Conservation (phyloP, 2,329 filamentous ascomycete genomes). For the Pezizomycotina sp. region DNA sequence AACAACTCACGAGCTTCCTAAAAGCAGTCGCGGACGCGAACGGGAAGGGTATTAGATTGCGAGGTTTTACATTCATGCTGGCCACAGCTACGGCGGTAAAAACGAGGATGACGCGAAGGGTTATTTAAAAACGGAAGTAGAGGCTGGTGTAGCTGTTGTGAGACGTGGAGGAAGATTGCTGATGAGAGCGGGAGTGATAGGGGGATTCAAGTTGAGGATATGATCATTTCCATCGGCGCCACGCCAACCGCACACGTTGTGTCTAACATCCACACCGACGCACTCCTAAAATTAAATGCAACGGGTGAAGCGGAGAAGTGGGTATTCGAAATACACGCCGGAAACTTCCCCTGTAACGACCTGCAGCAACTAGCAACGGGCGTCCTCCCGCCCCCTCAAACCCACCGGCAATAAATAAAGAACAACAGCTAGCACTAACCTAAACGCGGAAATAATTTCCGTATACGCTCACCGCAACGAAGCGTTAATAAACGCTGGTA, state of each 20-base stretch:
- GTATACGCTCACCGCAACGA: conserved; percentile 50
- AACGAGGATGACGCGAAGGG: conserved; percentile 42
- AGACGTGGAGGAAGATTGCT: conserved; percentile 21
- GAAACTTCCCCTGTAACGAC: conserved; percentile 60
- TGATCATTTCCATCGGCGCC: conserved; percentile 52
- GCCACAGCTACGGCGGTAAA: conserved; percentile 48
- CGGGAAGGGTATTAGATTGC: conserved; percentile 26
- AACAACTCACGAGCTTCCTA: conserved; percentile 35
- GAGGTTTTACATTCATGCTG: conserved; percentile 59
- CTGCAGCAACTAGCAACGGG: conserved; percentile 63
- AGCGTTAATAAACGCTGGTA: conserved; percentile 51
- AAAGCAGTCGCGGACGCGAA: conserved; percentile 20
- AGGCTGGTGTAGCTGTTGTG: conserved; percentile 36
- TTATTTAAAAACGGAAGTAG: conserved; percentile 44
- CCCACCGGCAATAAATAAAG: conserved; percentile 32
- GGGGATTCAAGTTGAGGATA: too few species aligned
- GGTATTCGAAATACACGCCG: conserved; percentile 49
- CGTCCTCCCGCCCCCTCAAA: conserved; percentile 34
- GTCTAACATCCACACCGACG: too few species aligned
- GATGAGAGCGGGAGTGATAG: conserved; percentile 3
- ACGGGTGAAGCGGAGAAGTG: conserved; percentile 25
- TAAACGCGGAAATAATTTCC: conserved; percentile 56
- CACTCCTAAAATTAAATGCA: conserved; percentile 20
- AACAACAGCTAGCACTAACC: conserved; percentile 46
- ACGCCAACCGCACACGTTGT: conserved; percentile 46